A percentile compares a stretch with the other conserved stretches of the same genome.
Conservation (phyloP, 345 rosid genomes). For the Raphanus raphanistrum region DNA sequence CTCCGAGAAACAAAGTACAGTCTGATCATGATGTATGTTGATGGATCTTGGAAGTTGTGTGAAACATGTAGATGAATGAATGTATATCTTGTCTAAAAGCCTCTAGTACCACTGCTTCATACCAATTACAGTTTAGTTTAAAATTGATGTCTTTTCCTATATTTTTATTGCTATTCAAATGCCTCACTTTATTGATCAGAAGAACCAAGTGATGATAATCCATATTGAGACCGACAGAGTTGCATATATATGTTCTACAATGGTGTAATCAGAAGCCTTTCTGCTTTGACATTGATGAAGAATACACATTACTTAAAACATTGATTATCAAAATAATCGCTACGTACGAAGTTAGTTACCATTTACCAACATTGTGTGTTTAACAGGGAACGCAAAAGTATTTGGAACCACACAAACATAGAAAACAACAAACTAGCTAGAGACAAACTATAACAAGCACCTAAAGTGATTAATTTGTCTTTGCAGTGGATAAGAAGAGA, state of each 20-base stretch:
- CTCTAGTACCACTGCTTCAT: slow-evolving; percentile 16
- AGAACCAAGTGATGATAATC: neutral
- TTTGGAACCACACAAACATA: neutral
- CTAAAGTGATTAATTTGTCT: no score
- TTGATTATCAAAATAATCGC: no score
- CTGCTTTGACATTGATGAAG: no score
- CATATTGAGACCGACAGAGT: neutral
- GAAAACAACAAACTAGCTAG: neutral
- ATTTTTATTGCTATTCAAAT: slow-evolving; percentile 7
- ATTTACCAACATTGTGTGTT: neutral
- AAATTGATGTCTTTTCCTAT: neutral
- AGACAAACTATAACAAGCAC: neutral
- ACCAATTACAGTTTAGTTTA: slow-evolving; percentile 25
- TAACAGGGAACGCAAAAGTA: neutral
- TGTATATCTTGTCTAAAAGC: slow-evolving; percentile 29
- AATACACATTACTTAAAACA: no score
- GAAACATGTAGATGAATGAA: slow-evolving; percentile 23
- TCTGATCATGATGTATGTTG: slow-evolving; percentile 65
- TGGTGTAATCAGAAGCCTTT: no score
- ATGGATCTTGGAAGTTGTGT: slow-evolving; percentile 20
- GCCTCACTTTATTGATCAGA: slow-evolving; percentile 7
- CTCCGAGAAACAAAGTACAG: slow-evolving; percentile 61
- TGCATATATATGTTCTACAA: neutral
- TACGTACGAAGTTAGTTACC: neutral
- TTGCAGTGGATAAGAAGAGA: no score